Base-by-base conservation (phyloP, 306 rosid species). In the Glycine soja region DNA sequence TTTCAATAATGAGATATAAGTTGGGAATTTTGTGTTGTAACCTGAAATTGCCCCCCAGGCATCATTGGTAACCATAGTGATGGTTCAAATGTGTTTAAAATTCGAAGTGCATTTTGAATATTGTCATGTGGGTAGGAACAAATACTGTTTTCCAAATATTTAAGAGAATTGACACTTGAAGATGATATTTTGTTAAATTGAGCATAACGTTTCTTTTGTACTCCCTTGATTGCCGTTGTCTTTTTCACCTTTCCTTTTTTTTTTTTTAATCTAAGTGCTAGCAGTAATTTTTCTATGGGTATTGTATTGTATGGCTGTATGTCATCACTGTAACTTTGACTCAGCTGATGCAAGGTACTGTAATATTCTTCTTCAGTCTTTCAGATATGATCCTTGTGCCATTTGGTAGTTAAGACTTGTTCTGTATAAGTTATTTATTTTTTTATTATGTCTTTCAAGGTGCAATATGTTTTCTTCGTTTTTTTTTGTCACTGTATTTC, bases 61-160 rank as follows among this genome's bases (percentile, higher is more conserved):
- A 16, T 47, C 30, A 24, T 24, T 24, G 58, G 18, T 34, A 34
- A 59, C 12, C 11, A 6, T 24, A 42, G 34, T 19, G 34, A 67
- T 67, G 10, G 15, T 67, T 78, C 34, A 48, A 46, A 38, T 48
- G 8, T 24, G n/a, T 68, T 78, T 5, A 52, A 69, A 59, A 61
- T 36, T 81, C 30, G 51, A 34, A 61, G 38, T 81, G 58, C 69
- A 74, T 53, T 51, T 81, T 64, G 75, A 53, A 64, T 65, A 72
- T 10, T 19, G 57, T 48, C 56, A 50, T 7, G 43, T 13, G 4
- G 46, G 43, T 13, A 7, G 46, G 7, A 81, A 24, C 8, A 73
- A 42, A 51, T 38, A 5, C 42, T 45, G 53, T 47, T 56, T 66
- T 81, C 5, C 13, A n/a, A 52, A 56, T 14, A 74, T 30, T 30